phyloP scores from a whole-genome alignment of 140 eudicot genomes.

The Eryngium alpinum region DNA sequence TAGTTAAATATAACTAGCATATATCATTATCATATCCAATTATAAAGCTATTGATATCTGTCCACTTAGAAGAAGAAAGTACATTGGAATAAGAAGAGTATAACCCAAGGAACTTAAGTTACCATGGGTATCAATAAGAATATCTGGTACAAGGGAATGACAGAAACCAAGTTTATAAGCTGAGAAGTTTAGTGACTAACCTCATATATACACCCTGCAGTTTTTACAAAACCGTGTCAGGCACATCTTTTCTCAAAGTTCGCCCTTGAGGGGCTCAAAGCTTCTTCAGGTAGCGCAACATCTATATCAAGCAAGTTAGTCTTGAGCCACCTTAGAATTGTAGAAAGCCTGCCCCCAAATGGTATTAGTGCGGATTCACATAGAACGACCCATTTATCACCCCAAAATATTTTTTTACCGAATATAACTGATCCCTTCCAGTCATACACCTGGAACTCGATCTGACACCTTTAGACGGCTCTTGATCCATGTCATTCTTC shows the following conservation, averaged over 20 bases:
- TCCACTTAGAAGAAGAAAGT: neutral
- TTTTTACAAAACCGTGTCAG: conserved; percentile 60
- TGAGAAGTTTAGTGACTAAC: conserved; percentile 24
- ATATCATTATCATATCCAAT: neutral
- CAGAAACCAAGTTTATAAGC: neutral
- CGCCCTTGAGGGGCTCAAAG: conserved; percentile 29
- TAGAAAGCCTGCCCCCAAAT: conserved; percentile 54
- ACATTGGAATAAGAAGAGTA: neutral
- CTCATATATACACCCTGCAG: conserved; percentile 44
- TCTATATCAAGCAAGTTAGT: conserved; percentile 61
- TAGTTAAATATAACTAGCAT: neutral
- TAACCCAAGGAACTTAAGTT: neutral
- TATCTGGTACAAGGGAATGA: neutral
- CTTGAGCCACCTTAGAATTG: conserved; percentile 52
- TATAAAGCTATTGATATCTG: neutral
- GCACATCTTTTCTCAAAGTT: conserved; percentile 36
- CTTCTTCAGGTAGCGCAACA: conserved; percentile 57
- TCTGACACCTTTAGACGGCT: conserved; percentile 32
- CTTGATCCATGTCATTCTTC: conserved; percentile 27
- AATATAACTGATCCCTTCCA: conserved; percentile 32
- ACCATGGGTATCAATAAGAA: conserved; percentile 31
- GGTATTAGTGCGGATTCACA: conserved; percentile 66
- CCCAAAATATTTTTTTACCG: conserved; percentile 29
- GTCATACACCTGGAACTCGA: conserved; percentile 28
- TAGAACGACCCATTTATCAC: conserved; percentile 20